Percentiles rank a stretch among this genome's conserved stretches.
phyloP scores from a whole-genome alignment of 805 yeast species.

The Ogataea zsoltii region DNA sequence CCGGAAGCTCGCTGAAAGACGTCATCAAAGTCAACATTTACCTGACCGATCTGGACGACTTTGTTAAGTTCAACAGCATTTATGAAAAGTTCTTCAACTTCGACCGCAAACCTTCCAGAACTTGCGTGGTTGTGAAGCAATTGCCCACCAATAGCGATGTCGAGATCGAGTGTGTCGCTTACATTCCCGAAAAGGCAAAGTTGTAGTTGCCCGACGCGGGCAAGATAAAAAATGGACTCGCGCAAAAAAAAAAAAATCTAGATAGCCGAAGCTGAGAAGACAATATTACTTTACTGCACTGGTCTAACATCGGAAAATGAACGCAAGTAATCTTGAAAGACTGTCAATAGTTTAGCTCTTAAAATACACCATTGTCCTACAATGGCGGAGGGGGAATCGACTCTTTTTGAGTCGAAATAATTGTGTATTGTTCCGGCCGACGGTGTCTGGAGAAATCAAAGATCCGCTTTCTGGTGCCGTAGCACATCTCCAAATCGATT shows the following conservation, averaged over 20 bases:
- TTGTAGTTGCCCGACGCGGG: neutral
- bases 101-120: conserved; percentile 1
- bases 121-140: conserved; percentile 3
- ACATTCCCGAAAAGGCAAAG: conserved; percentile 4
- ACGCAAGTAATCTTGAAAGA: no score
- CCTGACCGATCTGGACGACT: conserved; percentile 1
- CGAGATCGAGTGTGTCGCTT: conserved; percentile 3
- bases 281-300: no score
- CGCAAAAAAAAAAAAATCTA: neutral
- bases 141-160: conserved; percentile 1
- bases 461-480: conserved; percentile 8
- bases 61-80: conserved; percentile 1
- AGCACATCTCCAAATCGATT: conserved; percentile 9
- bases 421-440: conserved; percentile 8
- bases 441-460: conserved; percentile 13
- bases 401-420: conserved; percentile 8
- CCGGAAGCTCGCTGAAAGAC: conserved; percentile 3
- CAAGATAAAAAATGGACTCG: neutral
- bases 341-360: no score
- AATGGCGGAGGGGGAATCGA: conserved; percentile 5
- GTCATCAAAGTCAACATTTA: conserved; percentile 4
- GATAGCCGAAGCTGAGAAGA: no score
- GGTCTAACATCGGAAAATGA: no score
- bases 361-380: no score
- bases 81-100: neutral